Conservation (phyloP, 2,329 filamentous ascomycete species). For the Ophiostoma quercus region DNA sequence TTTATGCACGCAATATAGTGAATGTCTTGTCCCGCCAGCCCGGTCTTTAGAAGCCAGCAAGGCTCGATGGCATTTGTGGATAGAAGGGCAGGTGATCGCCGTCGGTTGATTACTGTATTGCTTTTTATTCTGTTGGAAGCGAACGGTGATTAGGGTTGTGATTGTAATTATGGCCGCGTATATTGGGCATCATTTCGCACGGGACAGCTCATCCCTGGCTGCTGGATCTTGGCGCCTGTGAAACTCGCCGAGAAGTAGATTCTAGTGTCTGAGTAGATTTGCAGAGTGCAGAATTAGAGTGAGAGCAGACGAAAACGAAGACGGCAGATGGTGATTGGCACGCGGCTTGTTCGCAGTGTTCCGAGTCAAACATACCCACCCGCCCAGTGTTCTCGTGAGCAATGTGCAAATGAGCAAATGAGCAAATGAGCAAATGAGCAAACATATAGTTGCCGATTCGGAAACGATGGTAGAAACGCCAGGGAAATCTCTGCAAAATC, state of each 20-base stretch:
- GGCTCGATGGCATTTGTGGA: background rate
- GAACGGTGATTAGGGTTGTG: background rate
- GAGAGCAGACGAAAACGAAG: background rate
- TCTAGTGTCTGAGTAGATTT: background rate
- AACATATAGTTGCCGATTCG: background rate
- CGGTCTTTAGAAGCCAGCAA: background rate
- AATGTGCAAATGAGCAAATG: no score
- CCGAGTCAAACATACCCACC: background rate
- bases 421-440: background rate
- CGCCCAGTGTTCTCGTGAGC: no score
- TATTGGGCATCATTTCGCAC: slow-evolving; percentile 12
- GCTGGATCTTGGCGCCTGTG: background rate
- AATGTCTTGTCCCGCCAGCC: slow-evolving; percentile 5
- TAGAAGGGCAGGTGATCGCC: background rate
- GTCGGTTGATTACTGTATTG: background rate
- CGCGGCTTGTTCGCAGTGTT: background rate
- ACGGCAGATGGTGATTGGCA: slow-evolving; percentile 6
- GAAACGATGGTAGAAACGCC: background rate
- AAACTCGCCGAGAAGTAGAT: background rate
- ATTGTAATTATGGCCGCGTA: background rate
- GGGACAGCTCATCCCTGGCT: slow-evolving; percentile 5
- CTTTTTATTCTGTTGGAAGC: background rate
- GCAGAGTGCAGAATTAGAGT: no score
- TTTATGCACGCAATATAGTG: slow-evolving; percentile 7
- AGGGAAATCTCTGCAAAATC: background rate